Evolutionary conservation across 768 basidiomycete species (phyloP).

Genomic region (Ephemerocybe angulata): DNA sequence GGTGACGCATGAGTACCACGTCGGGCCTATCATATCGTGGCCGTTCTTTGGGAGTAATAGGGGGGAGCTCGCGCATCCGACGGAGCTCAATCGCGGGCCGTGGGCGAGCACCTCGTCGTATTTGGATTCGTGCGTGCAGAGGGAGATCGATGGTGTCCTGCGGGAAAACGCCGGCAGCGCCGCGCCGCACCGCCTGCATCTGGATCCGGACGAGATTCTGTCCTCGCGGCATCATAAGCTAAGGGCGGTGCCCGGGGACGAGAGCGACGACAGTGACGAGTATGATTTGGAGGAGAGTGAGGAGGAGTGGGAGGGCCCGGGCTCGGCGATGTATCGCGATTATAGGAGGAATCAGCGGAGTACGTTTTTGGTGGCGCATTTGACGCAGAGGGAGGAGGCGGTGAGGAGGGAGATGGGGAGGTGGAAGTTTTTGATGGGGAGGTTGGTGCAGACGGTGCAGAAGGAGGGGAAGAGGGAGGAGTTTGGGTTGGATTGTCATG

Average conservation of each 20-base stretch:
- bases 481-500: slow-evolving; percentile 82
- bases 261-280: slow-evolving; percentile 75
- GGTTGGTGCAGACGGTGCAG: slow-evolving; percentile 34
- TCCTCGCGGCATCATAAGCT: slow-evolving; percentile 69
- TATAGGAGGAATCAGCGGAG: slow-evolving; percentile 78
- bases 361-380: slow-evolving; percentile 74
- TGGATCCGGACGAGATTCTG: slow-evolving; percentile 75
- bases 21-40: slow-evolving; percentile 87
- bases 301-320: slow-evolving; percentile 75
- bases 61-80: slow-evolving; percentile 64
- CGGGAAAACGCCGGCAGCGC: slow-evolving; percentile 75
- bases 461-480: slow-evolving; percentile 42
- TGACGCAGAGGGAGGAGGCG: slow-evolving; percentile 55
- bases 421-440: slow-evolving; percentile 68
- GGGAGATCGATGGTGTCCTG: slow-evolving; percentile 73
- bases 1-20: slow-evolving; percentile 41
- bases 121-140: slow-evolving; percentile 58
- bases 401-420: slow-evolving; percentile 70
- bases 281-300: slow-evolving; percentile 79
- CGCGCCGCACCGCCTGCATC: slow-evolving; percentile 72
- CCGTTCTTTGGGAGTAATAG: slow-evolving; percentile 85
- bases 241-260: slow-evolving; percentile 64
- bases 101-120: slow-evolving; percentile 63
- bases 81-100: slow-evolving; percentile 76
- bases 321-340: slow-evolving; percentile 77